A percentile compares a stretch with the other conserved stretches of the same genome.
Conservation (phyloP, 2,329 filamentous ascomycete genomes). For the Penicillium brasilianum region DNA sequence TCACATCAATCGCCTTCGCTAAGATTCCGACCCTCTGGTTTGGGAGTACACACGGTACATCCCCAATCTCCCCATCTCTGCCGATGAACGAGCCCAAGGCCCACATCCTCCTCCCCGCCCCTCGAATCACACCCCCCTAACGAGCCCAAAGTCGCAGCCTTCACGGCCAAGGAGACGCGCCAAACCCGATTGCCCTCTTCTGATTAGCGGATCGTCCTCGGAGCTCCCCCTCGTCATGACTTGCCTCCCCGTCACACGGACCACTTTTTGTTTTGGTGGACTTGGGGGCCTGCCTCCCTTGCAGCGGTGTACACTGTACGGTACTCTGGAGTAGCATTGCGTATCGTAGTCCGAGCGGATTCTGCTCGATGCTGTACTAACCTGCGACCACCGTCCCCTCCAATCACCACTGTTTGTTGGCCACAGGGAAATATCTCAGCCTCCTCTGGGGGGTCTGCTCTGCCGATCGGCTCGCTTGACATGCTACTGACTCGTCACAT, state of each 20-base stretch:
- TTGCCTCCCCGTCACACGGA: not conserved
- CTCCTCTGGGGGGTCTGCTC: not conserved
- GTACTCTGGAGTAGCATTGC: too few species aligned
- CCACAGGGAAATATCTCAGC: not conserved
- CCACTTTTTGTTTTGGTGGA: not conserved
- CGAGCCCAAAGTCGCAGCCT: not conserved
- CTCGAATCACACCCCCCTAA: not conserved
- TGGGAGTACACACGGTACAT: too few species aligned
- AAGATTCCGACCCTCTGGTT: not conserved
- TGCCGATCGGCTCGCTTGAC: not conserved
- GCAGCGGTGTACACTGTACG: not conserved
- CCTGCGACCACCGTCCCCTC: not conserved
- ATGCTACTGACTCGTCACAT: constrained; percentile 1
- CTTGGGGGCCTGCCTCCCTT: not conserved
- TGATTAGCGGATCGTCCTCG: not conserved
- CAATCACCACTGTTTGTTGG: not conserved
- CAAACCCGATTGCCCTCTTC: not conserved
- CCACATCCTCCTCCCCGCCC: not conserved
- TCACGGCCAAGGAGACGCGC: not conserved
- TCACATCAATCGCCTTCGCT: not conserved
- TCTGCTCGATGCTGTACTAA: not conserved
- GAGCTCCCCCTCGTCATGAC: not conserved
- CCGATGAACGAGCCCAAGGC: not conserved
- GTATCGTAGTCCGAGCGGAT: not conserved
- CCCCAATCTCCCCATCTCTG: not conserved